A percentile compares a stretch with the other conserved stretches of the same genome.
Conservation (phyloP, 768 basidiomycete species). For the Macrolepiota albuminosa region DNA sequence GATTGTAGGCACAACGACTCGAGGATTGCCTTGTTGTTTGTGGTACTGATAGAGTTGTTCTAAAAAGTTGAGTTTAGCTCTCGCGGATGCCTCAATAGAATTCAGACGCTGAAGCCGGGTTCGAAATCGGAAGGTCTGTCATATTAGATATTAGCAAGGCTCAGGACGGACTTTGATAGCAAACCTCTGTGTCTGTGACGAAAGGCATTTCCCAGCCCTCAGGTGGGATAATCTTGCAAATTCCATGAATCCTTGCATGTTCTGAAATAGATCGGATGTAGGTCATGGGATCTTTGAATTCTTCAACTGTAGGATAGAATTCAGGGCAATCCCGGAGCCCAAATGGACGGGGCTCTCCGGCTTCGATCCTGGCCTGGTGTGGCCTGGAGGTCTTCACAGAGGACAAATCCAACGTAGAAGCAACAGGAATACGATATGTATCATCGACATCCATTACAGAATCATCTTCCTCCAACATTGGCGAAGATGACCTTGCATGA, state of each 20-base stretch:
- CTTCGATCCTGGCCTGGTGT: conserved; percentile 32
- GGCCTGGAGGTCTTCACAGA: conserved; percentile 66
- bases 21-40: conserved; percentile 88
- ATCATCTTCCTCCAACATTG: conserved; percentile 52
- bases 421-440: conserved; percentile 56
- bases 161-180: conserved; percentile 23
- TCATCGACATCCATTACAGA: conserved; percentile 38
- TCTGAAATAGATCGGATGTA: conserved; percentile 84
- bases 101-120: conserved; percentile 93
- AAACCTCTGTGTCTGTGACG: conserved; percentile 88
- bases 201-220: conserved; percentile 95
- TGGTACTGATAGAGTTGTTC: conserved; percentile 97
- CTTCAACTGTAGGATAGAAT: conserved; percentile 83
- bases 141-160: conserved; percentile 35
- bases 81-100: conserved; percentile 93
- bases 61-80: conserved; percentile 95
- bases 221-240: conserved; percentile 96
- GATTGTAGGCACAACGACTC: conserved; percentile 90
- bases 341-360: conserved; percentile 64
- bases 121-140: conserved; percentile 88
- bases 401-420: conserved; percentile 59
- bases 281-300: conserved; percentile 91
- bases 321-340: conserved; percentile 85
- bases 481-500: conserved; percentile 54
- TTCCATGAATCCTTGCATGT: conserved; percentile 71